Percentiles rank a stretch among this genome's conserved stretches.
phyloP scores from a whole-genome alignment of 2,329 filamentous ascomycete species.

The Ophiostoma quercus region DNA sequence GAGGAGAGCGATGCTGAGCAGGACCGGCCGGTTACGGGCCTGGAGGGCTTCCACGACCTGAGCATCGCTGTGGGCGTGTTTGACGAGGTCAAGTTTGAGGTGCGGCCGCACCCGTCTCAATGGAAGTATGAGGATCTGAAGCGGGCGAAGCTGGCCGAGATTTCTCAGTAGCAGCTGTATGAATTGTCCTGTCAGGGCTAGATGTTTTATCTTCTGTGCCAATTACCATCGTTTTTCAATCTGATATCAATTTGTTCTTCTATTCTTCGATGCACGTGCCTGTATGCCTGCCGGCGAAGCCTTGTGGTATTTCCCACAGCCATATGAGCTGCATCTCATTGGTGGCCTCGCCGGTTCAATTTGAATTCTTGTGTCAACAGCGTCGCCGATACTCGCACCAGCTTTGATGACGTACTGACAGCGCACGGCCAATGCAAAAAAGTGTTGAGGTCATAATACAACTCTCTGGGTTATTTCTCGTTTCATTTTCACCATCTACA shows the following conservation, averaged over 20 bases:
- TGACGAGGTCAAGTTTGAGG: conserved; percentile 62
- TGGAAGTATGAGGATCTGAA: conserved; percentile 40
- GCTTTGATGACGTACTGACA: neutral
- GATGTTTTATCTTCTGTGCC: neutral
- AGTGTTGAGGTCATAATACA: neutral
- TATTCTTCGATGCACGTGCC: neutral
- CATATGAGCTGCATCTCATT: neutral
- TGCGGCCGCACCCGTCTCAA: conserved; percentile 53
- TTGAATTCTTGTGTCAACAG: neutral
- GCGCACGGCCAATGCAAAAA: neutral
- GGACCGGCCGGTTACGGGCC: conserved; percentile 58
- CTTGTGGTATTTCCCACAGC: neutral
- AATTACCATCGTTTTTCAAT: neutral
- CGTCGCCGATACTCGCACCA: neutral
- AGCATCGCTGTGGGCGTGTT: conserved; percentile 67
- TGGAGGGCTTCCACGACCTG: conserved; percentile 67
- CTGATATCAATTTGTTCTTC: too few species aligned
- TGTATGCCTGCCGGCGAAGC: neutral
- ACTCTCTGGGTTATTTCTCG: neutral
- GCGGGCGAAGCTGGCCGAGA: neutral
- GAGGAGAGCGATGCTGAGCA: conserved; percentile 64
- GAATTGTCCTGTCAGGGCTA: neutral
- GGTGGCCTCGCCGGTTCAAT: neutral
- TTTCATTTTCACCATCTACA: neutral
- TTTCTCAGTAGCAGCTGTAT: neutral